Evolutionary conservation across 2,329 filamentous ascomycete genomes (phyloP).

Genomic region (Aspergillus sp.): DNA sequence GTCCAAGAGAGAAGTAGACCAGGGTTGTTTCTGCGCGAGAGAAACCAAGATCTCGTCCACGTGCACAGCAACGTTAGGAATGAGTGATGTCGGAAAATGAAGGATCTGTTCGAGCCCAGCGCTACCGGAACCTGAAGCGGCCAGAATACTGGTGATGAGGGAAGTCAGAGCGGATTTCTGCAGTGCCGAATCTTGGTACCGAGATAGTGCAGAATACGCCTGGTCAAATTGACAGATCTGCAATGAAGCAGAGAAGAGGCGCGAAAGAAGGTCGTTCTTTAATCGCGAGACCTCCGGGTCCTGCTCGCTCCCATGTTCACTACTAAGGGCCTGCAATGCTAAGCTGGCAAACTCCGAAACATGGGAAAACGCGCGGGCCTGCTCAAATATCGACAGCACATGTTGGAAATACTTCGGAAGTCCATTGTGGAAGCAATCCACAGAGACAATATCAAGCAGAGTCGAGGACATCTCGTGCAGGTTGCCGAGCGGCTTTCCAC

Average conservation of each 20-base stretch:
- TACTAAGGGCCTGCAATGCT: constrained; percentile 63
- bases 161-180: constrained; percentile 70
- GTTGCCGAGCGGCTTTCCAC: constrained; percentile 46
- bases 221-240: constrained; percentile 77
- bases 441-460: constrained; percentile 74
- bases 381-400: constrained; percentile 78
- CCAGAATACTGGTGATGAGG: constrained; percentile 54
- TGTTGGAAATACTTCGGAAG: constrained; percentile 84
- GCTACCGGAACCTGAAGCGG: constrained; percentile 39
- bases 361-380: constrained; percentile 71
- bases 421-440: constrained; percentile 66
- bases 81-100: constrained; percentile 65
- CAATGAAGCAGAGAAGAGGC: constrained; percentile 79
- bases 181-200: constrained; percentile 70
- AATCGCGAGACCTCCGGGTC: constrained; percentile 42
- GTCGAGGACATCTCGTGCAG: constrained; percentile 52
- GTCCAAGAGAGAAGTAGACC: constrained; percentile 52
- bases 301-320: constrained; percentile 32
- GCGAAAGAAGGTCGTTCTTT: constrained; percentile 72
- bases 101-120: constrained; percentile 61
- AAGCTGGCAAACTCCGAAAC: constrained; percentile 81
- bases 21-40: constrained; percentile 67
- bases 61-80: constrained; percentile 68
- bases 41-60: constrained; percentile 77
- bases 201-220: constrained; percentile 75